Evolutionary conservation across 768 basidiomycete genomes (phyloP).

Genomic region (Trametes maxima): DNA sequence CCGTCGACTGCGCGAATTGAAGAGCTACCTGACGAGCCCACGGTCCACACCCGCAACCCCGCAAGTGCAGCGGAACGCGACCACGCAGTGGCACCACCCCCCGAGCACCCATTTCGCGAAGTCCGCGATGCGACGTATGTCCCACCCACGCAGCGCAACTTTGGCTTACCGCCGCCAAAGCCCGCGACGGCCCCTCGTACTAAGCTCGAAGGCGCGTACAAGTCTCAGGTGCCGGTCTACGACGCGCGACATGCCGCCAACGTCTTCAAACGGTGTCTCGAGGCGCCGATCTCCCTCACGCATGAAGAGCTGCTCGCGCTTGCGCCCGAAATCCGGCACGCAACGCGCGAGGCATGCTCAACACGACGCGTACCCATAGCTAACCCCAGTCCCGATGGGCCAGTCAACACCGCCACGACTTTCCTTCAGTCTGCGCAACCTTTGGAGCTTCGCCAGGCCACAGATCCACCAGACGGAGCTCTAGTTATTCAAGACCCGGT

Average conservation of each 20-base stretch:
- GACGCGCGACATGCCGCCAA: not conserved
- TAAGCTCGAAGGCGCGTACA: constrained; percentile 3
- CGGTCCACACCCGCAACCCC: not conserved
- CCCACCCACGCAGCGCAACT: not conserved
- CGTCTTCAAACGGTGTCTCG: constrained; percentile 4
- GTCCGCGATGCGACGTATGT: not conserved
- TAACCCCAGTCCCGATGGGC: not conserved
- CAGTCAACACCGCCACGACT: not conserved
- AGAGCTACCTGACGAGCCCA: not conserved
- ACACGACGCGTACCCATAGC: not conserved
- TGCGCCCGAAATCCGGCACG: constrained; percentile 8
- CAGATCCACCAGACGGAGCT: constrained; percentile 4
- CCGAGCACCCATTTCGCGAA: constrained; percentile 5
- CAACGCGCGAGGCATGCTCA: constrained; percentile 7
- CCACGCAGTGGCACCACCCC: not conserved
- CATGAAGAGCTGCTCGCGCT: constrained; percentile 8
- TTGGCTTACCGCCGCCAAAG: not conserved
- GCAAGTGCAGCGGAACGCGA: not conserved
- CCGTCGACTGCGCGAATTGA: not conserved
- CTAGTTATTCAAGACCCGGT: constrained; percentile 17
- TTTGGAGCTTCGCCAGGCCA: not conserved
- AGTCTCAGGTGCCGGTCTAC: not conserved
- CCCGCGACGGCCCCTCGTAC: not conserved
- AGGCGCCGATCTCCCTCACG: not conserved
- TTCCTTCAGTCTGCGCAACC: not conserved